Conservation (phyloP, 2,329 filamentous ascomycete genomes). For the Shiraia sp. region DNA sequence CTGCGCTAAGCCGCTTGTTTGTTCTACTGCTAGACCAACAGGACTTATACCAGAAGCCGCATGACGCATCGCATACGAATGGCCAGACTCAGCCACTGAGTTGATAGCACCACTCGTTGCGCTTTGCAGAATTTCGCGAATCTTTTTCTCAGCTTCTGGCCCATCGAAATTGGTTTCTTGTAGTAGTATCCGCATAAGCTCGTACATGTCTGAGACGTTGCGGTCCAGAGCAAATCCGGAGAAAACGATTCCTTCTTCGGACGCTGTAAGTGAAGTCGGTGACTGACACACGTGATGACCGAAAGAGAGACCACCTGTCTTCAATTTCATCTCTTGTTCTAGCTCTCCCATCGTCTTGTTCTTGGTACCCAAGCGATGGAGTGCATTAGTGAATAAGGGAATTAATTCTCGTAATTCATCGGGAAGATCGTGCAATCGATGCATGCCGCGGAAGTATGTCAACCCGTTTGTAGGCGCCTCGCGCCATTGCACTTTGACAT, state of each 20-base stretch:
- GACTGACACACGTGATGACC: conserved; percentile 82
- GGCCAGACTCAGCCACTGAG: conserved; percentile 86
- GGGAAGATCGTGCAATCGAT: conserved; percentile 76
- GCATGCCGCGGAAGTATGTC: conserved; percentile 92
- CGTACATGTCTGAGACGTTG: conserved; percentile 89
- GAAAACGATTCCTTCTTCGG: conserved; percentile 80
- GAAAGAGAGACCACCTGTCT: conserved; percentile 87
- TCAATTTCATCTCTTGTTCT: conserved; percentile 93
- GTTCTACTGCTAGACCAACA: conserved; percentile 74
- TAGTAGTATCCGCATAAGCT: conserved; percentile 78
- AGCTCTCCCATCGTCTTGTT: conserved; percentile 90
- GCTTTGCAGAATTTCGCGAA: conserved; percentile 83
- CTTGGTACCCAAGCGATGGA: conserved; percentile 91
- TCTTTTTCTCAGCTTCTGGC: conserved; percentile 76
- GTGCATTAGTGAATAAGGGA: conserved; percentile 86
- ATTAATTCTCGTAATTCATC: conserved; percentile 83
- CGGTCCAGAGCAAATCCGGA: conserved; percentile 86
- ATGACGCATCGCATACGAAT: conserved; percentile 81
- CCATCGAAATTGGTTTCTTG: conserved; percentile 89
- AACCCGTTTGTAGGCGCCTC: conserved; percentile 93
- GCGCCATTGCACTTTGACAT: conserved; percentile 80
- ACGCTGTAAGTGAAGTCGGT: conserved; percentile 70
- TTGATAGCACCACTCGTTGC: conserved; percentile 90
- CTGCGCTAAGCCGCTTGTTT: conserved; percentile 88
- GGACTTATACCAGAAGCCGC: conserved; percentile 79